These are phyloP conservation scores for Claviceps paspali DNA, from an alignment of 2,329 filamentous ascomycete genomes.

Conservation along the genomic window DNA sequence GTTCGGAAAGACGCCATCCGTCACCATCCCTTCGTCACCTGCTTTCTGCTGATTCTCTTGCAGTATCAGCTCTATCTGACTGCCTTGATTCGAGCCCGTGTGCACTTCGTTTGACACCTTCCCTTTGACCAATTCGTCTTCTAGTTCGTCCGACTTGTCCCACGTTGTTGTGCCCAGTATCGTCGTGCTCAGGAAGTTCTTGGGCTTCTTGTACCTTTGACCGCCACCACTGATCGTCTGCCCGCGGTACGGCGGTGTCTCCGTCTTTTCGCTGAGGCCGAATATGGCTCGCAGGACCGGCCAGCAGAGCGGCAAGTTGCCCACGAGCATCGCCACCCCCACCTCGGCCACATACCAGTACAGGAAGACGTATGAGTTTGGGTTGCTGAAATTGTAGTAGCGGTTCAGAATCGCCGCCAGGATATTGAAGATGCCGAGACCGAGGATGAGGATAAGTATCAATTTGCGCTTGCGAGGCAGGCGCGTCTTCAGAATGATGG, in stretches of 20 bases:
- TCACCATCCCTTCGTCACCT: background rate
- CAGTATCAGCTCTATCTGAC: constrained; percentile 16
- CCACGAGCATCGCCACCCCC: constrained; percentile 42
- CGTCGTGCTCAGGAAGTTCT: constrained; percentile 6
- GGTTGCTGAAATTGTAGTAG: constrained; percentile 42
- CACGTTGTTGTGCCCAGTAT: constrained; percentile 12
- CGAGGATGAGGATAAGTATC: constrained; percentile 38
- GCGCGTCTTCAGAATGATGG: constrained; percentile 25
- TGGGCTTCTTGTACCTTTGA: constrained; percentile 7
- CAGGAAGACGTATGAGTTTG: constrained; percentile 39
- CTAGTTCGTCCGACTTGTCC: constrained; percentile 17
- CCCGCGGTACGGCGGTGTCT: constrained; percentile 12
- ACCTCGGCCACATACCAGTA: constrained; percentile 47
- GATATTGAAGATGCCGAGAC: constrained; percentile 39
- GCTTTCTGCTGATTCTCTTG: constrained; percentile 5
- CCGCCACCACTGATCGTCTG: constrained; percentile 8
- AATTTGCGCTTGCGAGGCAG: constrained; percentile 30
- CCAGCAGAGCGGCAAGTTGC: constrained; percentile 46
- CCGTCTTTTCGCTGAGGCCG: constrained; percentile 10
- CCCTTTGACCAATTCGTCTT: constrained; percentile 2
- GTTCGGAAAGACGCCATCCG: no score
- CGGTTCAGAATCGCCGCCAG: constrained; percentile 44
- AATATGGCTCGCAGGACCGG: constrained; percentile 33
- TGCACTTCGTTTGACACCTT: background rate
- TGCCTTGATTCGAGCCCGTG: constrained; percentile 10